Evolutionary conservation across 2,329 filamentous ascomycete species (phyloP), one percentile per base, ranked within the genome.

Genomic region (Diaporthe caulivora): DNA sequence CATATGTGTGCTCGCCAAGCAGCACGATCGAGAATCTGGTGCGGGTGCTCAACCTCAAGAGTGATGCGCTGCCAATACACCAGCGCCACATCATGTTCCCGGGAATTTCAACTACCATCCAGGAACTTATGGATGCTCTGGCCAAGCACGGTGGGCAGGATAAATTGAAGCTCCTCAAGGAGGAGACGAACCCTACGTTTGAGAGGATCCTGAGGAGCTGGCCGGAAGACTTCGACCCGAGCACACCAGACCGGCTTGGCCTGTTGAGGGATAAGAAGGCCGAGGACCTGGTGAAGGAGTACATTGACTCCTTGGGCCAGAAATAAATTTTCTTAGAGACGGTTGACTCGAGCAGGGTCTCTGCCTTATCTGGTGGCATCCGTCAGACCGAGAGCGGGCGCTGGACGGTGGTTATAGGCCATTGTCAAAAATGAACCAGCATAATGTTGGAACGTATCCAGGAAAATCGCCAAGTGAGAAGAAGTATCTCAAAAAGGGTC

Each of bases 141-240:
- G 87, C 84, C 67, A 85, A 84, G 76, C 83, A 89, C 57, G 90
- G 87, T 13, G 90, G 90, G 1, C 83, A 86, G 80, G 87, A 91
- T 67, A 87, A 84, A 78, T 78, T 91, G 77, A 81, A 81, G 70
- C 81, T 88, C 18, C 81, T 92, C 24, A 85, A 82, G 77, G 90
- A 92, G 80, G 87, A 87, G 80, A 86, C 85, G 73, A 86, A 90
- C 77, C 84, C 85, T 40, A 86, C 82, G 31, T 82, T 89, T 73
- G 89, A 91, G 81, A 83, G 84, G 76, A 90, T 92, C 73, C 80
- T 92, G 79, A 85, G 89, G 76, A 89, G 88, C 74, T 92, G 90
- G 90, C 87, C 89, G 15, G 85, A 87, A 74, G 86, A 87, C 71
- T 87, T 91, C 77, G 88, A 91, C 77, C 87, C 87, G 54, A 81